Base-by-base conservation (phyloP, 768 basidiomycete species). In the Phaffia tasmanica region DNA sequence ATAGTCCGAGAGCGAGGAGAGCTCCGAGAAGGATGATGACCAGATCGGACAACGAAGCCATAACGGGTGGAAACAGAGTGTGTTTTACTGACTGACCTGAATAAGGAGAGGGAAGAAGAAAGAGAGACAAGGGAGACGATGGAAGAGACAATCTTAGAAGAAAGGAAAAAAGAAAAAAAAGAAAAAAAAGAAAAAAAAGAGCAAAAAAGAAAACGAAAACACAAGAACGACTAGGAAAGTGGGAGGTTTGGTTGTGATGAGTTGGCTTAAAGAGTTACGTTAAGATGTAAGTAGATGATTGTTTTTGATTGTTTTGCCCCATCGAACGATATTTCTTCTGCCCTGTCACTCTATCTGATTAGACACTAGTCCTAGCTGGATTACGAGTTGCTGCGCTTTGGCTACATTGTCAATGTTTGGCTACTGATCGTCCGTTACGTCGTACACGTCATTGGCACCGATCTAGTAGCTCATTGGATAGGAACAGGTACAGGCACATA, bases 191-290 rank as follows among this genome's bases (percentile, higher is more conserved):
- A 16, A 63, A 62, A 5, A 16, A 3, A 16, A 27, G n/a, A 23
- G 46, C 9, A 47, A 25, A 81, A 70, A 70, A 92, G 72, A 83
- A 83, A 73, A 99, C 88, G 80, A 99, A 99, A 64, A 81, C 76
- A 61, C 86, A 83, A 76, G 98, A 97, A 4, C 93, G 81, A 81
- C 76, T 98, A 94, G 77, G 97, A 95, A 66, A 98, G 79, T 65
- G 98, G 79, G 62, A 98, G 80, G 76, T 98, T 95, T 98, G 79
- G 89, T 93, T 98, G 74, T 57, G 57, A 23, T 29, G 11, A 56
- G 19, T n/a, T 14, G 18, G 46, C 3, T 25, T 6, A 1, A 8
- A 48, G 32, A 1, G 23, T 70, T 60, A 74, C 70, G 57, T 29
- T 74, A 69, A 73, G 72, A 65, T 55, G 29, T 66, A 50, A 32